Evolutionary conservation across 331 rosid genomes (phyloP), one percentile per base, ranked within the genome.

Genomic region (Erythrophleum ivorense): DNA sequence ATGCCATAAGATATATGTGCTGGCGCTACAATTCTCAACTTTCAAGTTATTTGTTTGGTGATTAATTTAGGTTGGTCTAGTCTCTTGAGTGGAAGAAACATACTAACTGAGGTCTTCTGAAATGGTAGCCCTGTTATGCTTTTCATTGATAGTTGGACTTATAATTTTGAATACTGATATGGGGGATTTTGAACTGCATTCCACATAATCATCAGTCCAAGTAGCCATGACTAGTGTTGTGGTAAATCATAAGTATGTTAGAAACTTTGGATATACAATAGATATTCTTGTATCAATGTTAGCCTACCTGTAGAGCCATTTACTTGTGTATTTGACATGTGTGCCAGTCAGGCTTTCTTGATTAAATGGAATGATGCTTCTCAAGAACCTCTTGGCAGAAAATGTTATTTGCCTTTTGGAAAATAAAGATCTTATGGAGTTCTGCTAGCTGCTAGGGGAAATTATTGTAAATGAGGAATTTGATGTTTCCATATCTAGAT

Each of bases 341-440:
- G 34, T 50, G 18, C 14, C 34, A 16, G 18, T 75, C 8, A 1
- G 7, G 21, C 3, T 13, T 40, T 7, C 24, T 19, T 36, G 34
- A 48, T 67, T 65, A 46, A 48, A 48, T 78, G 21, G 7, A 34
- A 66, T 74, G 65, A 65, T 76, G 31, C 70, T 84, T 80, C 62
- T 84, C 29, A 41, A 73, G 45, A n/a, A 13, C 40, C 78, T 76
- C 77, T 24, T 63, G 43, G 24, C 36, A 9, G 58, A 59, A 40
- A 31, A 29, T 75, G 36, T 83, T 73, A 9, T 38, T 58, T 7
- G 10, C 76, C 34, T 21, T 7, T 80, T 3, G 77, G 57, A 9
- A 71, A 71, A 76, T 50, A 48, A 21, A 71, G 59, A 13, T 82
- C 33, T 62, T 36, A 33, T 77, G 66, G 62, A 33, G 78, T 33